A percentile compares a stretch with the other conserved stretches of the same genome.
These are phyloP conservation scores for Fusarium foetens DNA, from an alignment of 2,329 filamentous ascomycete genomes.

Conservation along the genomic window DNA sequence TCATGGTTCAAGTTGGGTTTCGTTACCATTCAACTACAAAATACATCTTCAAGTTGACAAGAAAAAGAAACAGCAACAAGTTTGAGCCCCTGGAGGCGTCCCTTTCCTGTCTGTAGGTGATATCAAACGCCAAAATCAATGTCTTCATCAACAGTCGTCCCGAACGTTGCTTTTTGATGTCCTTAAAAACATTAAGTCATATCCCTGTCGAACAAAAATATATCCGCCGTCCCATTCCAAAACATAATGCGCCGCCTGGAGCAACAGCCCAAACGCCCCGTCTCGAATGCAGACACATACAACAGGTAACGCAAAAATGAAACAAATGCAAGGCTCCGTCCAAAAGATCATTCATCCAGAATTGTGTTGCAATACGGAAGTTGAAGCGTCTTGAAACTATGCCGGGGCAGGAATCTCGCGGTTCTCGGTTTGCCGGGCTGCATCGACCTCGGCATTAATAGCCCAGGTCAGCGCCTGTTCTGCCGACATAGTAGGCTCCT, in stretches of 20 bases:
- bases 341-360: slow-evolving; percentile 1
- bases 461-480: slow-evolving; percentile 46
- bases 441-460: slow-evolving; percentile 44
- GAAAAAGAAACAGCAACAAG: slow-evolving; percentile 9
- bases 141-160: slow-evolving; percentile 41
- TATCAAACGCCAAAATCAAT: slow-evolving; percentile 39
- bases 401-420: slow-evolving; percentile 35
- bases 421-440: slow-evolving; percentile 20
- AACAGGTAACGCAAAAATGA: slow-evolving; percentile 26
- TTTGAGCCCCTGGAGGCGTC: slow-evolving; percentile 14
- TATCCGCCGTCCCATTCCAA: slow-evolving; percentile 20
- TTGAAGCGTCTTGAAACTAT: slow-evolving; percentile 6
- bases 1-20: slow-evolving; percentile 15
- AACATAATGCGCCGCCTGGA: slow-evolving; percentile 34
- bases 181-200: slow-evolving; percentile 23
- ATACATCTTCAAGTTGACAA: slow-evolving; percentile 21
- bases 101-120: slow-evolving; percentile 13
- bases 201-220: neutral
- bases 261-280: slow-evolving; percentile 36
- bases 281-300: slow-evolving; percentile 39
- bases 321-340: slow-evolving; percentile 23
- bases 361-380: neutral
- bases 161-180: slow-evolving; percentile 38
- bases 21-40: slow-evolving; percentile 28
- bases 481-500: slow-evolving; percentile 44